Conservation (phyloP, 2,329 filamentous ascomycete species). For the Alternaria longipes region DNA sequence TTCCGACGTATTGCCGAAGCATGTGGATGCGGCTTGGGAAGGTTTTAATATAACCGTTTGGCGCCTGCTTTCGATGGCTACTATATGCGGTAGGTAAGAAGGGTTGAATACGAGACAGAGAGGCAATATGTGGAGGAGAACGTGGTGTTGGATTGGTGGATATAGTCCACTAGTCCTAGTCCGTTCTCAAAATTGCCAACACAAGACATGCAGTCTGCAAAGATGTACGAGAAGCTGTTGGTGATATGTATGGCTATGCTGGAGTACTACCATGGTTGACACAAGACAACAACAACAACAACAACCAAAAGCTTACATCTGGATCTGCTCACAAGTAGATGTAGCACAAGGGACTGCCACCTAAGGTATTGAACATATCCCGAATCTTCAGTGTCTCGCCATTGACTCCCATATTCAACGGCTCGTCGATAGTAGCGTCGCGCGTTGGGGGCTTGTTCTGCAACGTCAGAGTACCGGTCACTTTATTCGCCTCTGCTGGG, state of each 20-base stretch:
- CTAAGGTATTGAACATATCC: conserved; percentile 8
- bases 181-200: background rate
- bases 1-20: conserved; percentile 9
- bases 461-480: conserved; percentile 8
- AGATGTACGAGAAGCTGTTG: background rate
- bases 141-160: conserved; percentile 22
- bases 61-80: conserved; percentile 23
- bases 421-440: conserved; percentile 14
- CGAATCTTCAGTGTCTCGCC: conserved; percentile 11
- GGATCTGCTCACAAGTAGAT: conserved; percentile 1
- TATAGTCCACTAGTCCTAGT: conserved; percentile 3
- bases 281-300: background rate
- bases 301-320: background rate
- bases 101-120: background rate
- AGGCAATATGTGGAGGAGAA: conserved; percentile 2
- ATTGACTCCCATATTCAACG: conserved; percentile 6
- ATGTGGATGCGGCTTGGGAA: background rate
- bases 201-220: background rate
- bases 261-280: background rate
- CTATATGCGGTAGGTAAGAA: conserved; percentile 14
- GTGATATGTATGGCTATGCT: background rate
- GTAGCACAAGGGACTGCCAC: conserved; percentile 8
- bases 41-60: conserved; percentile 18
- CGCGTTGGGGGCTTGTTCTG: conserved; percentile 1
- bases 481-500: conserved; percentile 11